Evolutionary conservation across 495 filamentous ascomycete genomes (phyloP).

Genomic region (Halenospora varia): DNA sequence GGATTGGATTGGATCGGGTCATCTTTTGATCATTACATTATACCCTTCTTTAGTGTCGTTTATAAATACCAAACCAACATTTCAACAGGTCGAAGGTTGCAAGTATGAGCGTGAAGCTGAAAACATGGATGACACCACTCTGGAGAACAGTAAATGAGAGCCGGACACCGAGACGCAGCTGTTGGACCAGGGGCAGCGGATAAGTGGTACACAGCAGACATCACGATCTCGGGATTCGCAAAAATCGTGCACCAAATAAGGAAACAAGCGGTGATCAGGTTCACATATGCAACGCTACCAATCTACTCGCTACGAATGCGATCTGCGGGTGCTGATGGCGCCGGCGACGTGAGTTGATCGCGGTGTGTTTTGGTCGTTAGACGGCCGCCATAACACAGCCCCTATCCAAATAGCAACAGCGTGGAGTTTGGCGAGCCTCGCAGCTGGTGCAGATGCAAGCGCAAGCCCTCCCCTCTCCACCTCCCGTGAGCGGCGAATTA

Average conservation of each 20-base stretch:
- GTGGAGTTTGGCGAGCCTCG: not conserved
- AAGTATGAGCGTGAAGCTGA: not conserved
- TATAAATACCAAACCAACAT: not conserved
- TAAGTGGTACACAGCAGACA: not conserved
- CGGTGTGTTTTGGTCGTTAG: not conserved
- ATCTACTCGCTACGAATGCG: no score
- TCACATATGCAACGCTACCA: not conserved
- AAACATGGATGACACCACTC: not conserved
- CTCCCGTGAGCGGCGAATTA: no score
- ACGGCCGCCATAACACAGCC: not conserved
- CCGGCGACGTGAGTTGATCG: not conserved
- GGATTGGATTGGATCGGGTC: no score
- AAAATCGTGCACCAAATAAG: not conserved
- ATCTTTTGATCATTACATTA: no score
- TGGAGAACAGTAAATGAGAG: not conserved
- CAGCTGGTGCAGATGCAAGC: no score
- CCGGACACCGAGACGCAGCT: not conserved
- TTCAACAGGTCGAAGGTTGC: not conserved
- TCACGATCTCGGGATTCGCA: no score
- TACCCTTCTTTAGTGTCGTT: conserved; percentile 2
- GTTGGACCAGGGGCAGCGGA: not conserved
- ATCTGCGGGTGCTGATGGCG: not conserved
- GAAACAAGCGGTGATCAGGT: not conserved
- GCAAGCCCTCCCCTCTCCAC: not conserved
- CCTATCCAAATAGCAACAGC: not conserved